Base-by-base conservation (phyloP, 1,284 basidiomycete genomes). In the Schizopora paradoxa region DNA sequence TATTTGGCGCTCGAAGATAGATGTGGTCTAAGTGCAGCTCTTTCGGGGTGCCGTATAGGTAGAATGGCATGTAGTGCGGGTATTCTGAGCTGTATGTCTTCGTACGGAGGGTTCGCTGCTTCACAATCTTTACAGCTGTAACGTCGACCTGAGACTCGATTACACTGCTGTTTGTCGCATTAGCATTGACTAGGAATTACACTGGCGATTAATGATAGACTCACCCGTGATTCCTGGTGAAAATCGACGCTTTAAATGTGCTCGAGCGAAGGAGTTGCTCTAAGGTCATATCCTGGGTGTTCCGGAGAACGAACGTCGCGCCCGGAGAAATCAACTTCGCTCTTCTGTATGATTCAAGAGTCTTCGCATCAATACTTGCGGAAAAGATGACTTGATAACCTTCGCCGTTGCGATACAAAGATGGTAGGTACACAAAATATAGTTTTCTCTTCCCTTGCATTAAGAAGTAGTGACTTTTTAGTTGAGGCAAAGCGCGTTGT, bases 351-450 rank as follows among this genome's bases (percentile, higher is more conserved):
- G 18, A 22, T 21, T 37, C 29, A 52, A 54, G 43, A 21, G 43
- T 40, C n/a, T 38, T 28, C 6, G 46, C 47, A n/a, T 58, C 52
- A 22, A 70, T 41, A 18, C 64, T 57, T 6, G 55, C 66, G n/a
- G 56, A 60, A 25, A 72, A 38, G 45, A 73, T 67, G 26, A 68
- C 52, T 51, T 73, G 70, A 25, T 56, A 56, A n/a, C 68, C 65
- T 31, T 59, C 54, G 50, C 64, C 68, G 10, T 58, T 66, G 39
- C 61, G 60, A 44, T 70, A 56, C 56, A 72, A 72, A 47, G 61
- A 54, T 2, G 68, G 62, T 28, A 61, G 51, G 48, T 69, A 63
- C 13, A 63, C 59, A 19, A 72, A 58, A 49, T 59, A 66, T 4
- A 68, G 36, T 18, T 55, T 53, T 8, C 64, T 59, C 5, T 57